Percentiles rank a stretch among this genome's conserved stretches.
These are phyloP conservation scores for Leavenworthia alabamica DNA, from an alignment of 345 rosid genomes.

Conservation along the genomic window DNA sequence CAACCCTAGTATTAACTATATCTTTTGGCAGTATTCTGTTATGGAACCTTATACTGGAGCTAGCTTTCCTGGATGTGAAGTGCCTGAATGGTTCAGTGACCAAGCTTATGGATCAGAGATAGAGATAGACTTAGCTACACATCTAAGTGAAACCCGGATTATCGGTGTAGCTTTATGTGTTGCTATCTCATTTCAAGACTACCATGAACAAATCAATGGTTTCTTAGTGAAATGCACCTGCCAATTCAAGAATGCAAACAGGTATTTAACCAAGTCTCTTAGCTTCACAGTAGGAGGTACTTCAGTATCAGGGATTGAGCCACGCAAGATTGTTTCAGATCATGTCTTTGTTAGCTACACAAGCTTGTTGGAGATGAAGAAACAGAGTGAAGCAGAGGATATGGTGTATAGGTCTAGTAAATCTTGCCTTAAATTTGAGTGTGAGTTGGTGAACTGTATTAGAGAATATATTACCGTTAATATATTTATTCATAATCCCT, in stretches of 20 bases:
- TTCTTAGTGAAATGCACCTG: background rate
- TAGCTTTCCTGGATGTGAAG: slow-evolving; percentile 14
- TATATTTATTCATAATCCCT: too few relatives aligned
- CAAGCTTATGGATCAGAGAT: background rate
- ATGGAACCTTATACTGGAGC: background rate
- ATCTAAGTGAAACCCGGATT: background rate
- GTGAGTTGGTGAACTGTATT: background rate
- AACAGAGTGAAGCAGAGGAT: background rate
- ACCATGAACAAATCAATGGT: background rate
- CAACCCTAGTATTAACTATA: too few relatives aligned
- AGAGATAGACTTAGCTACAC: background rate
- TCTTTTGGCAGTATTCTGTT: background rate
- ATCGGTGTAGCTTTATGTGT: background rate
- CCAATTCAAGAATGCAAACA: background rate
- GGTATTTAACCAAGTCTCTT: background rate
- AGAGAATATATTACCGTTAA: too few relatives aligned
- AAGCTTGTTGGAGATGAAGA: background rate
- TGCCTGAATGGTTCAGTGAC: slow-evolving; percentile 10
- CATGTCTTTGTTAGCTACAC: slow-evolving; percentile 9
- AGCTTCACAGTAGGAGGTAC: background rate
- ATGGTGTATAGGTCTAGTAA: background rate
- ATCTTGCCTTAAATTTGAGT: background rate
- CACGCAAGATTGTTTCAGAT: background rate
- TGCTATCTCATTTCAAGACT: background rate
- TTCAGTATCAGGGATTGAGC: background rate